Percentiles rank a stretch among this genome's conserved stretches.
Evolutionary conservation across 257 asterid species (phyloP).

Genomic region (Plantago major): DNA sequence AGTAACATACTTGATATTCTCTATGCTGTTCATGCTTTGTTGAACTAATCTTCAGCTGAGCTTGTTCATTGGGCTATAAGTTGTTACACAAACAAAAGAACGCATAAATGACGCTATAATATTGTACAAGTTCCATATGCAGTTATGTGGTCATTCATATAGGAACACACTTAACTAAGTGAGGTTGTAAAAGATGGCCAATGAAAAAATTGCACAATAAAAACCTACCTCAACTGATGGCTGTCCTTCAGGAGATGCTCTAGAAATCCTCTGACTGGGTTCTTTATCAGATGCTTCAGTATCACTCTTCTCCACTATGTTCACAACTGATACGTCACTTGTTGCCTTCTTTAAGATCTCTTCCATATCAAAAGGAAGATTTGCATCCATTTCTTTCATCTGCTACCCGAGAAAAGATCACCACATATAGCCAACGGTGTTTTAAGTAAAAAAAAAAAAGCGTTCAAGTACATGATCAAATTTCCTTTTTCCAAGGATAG

Average conservation of each 20-base stretch:
- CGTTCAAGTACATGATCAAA: too few relatives aligned
- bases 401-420: slow-evolving; percentile 30
- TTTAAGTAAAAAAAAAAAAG: not conserved
- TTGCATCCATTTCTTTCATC: slow-evolving; percentile 65
- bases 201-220: slow-evolving; percentile 13
- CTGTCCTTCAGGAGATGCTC: slow-evolving; percentile 29
- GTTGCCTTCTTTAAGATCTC: slow-evolving; percentile 38
- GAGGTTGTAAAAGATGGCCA: not conserved
- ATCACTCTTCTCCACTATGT: slow-evolving; percentile 33
- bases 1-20: slow-evolving; percentile 53
- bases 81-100: slow-evolving; percentile 5
- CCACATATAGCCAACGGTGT: slow-evolving; percentile 1
- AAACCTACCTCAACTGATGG: slow-evolving; percentile 40
- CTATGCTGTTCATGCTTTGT: slow-evolving; percentile 30
- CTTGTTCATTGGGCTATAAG: slow-evolving; percentile 39
- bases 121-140: not conserved
- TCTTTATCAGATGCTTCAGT: slow-evolving; percentile 32
- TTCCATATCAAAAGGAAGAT: slow-evolving; percentile 63
- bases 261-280: slow-evolving; percentile 22
- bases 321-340: slow-evolving; percentile 22
- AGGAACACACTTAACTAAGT: not conserved
- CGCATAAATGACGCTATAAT: slow-evolving; percentile 15
- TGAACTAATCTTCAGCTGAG: slow-evolving; percentile 28
- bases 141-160: not conserved
- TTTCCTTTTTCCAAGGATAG: slow-evolving; percentile 3